Evolutionary conservation across 495 filamentous ascomycete species (phyloP).

Genomic region (Neurospora africana): DNA sequence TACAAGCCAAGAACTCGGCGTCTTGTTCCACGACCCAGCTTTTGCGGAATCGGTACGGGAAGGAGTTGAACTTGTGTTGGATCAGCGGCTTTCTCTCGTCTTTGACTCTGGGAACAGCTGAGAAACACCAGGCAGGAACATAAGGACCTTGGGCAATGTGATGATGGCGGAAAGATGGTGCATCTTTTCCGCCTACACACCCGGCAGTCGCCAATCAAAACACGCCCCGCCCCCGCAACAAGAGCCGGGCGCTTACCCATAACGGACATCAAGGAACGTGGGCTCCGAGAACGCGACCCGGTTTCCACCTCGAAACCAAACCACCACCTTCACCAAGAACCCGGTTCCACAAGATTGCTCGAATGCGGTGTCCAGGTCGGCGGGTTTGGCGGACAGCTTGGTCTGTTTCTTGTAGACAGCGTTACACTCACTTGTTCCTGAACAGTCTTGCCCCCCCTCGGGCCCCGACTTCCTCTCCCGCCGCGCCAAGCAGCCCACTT

Average conservation of each 20-base stretch:
- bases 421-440: constrained; percentile 2
- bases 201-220: constrained; percentile 6
- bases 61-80: constrained; percentile 32
- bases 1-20: constrained; percentile 66
- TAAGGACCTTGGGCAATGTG: constrained; percentile 7
- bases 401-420: constrained; percentile 12
- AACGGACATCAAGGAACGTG: constrained; percentile 22
- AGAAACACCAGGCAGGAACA: neutral
- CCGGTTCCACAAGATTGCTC: constrained; percentile 13
- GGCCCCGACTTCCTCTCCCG: neutral
- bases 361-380: constrained; percentile 16
- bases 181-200: constrained; percentile 14
- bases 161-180: constrained; percentile 18
- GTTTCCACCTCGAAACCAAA: constrained; percentile 8
- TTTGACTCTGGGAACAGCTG: constrained; percentile 19
- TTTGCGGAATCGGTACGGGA: constrained; percentile 34
- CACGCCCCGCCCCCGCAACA: constrained; percentile 11
- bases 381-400: constrained; percentile 9
- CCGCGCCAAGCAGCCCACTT: neutral
- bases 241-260: constrained; percentile 20
- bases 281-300: constrained; percentile 21
- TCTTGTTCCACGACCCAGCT: constrained; percentile 45
- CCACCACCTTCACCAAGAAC: neutral
- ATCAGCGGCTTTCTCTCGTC: constrained; percentile 28
- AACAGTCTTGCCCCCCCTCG: neutral